Conservation (phyloP, 208 protist species). For the Herpetomonas samuelpessoai region DNA sequence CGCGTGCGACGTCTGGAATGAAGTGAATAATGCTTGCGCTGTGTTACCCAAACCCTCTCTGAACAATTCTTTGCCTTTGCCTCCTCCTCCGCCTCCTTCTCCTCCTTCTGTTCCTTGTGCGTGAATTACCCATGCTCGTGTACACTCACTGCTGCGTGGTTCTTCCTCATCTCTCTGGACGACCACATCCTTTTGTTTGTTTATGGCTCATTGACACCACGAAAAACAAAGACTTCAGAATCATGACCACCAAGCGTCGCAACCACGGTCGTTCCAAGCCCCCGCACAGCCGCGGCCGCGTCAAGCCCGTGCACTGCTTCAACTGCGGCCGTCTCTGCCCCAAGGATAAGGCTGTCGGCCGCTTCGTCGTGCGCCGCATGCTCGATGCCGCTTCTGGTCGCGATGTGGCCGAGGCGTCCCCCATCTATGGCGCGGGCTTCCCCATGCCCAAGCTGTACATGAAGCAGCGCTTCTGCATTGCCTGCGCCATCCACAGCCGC, state of each 20-base stretch:
- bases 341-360: slow-evolving; percentile 98
- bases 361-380: slow-evolving; percentile 98
- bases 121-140: too few species aligned
- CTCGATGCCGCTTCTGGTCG: slow-evolving; percentile 96
- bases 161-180: neutral
- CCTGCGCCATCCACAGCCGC: slow-evolving; percentile 99
- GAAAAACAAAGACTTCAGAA: slow-evolving; percentile 4
- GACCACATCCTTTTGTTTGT: neutral
- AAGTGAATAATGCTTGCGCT: too few species aligned
- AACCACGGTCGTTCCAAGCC: slow-evolving; percentile 93
- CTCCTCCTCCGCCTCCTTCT: too few species aligned
- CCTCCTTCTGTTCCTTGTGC: too few species aligned
- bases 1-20: too few species aligned
- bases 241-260: slow-evolving; percentile 93
- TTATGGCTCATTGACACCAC: neutral
- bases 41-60: neutral
- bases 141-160: too few species aligned
- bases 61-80: neutral
- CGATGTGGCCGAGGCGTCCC: slow-evolving; percentile 96
- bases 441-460: slow-evolving; percentile 99
- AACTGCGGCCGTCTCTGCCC: slow-evolving; percentile 90
- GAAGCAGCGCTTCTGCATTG: slow-evolving; percentile 99
- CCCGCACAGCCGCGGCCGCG: slow-evolving; percentile 87
- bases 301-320: slow-evolving; percentile 92
- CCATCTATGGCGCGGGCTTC: slow-evolving; percentile 90